phyloP scores from a whole-genome alignment of 768 basidiomycete species.

The Amylocystis lapponica region DNA sequence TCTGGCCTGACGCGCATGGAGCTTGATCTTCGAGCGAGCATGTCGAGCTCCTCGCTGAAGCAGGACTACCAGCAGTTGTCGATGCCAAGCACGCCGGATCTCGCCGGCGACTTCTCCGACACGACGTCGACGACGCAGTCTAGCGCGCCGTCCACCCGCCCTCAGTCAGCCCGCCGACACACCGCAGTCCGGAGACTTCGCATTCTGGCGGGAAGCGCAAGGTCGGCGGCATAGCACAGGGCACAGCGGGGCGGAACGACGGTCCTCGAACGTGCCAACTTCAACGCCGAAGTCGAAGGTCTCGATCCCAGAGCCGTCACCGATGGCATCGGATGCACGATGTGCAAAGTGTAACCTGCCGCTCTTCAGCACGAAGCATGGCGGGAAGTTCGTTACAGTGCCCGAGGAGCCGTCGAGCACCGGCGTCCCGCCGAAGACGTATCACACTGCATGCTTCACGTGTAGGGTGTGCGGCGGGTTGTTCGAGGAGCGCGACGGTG shows the following conservation, averaged over 20 bases:
- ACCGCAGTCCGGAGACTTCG: slow-evolving; percentile 4
- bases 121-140: slow-evolving; percentile 38
- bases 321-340: slow-evolving; percentile 33
- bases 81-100: slow-evolving; percentile 50
- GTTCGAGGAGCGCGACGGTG: slow-evolving; percentile 56
- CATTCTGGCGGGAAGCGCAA: slow-evolving; percentile 1
- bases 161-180: slow-evolving; percentile 27
- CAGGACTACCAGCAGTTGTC: slow-evolving; percentile 25
- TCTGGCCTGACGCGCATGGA: slow-evolving; percentile 1
- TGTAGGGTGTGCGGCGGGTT: slow-evolving; percentile 59
- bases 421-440: slow-evolving; percentile 47
- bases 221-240: slow-evolving; percentile 4
- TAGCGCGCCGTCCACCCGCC: slow-evolving; percentile 50
- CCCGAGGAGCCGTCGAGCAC: slow-evolving; percentile 40
- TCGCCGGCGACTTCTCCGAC: slow-evolving; percentile 58
- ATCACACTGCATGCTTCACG: slow-evolving; percentile 73
- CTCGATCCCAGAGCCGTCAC: slow-evolving; percentile 25
- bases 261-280: slow-evolving; percentile 9
- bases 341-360: slow-evolving; percentile 58
- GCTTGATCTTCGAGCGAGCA: slow-evolving; percentile 7
- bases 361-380: slow-evolving; percentile 52
- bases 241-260: background rate
- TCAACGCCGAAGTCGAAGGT: slow-evolving; percentile 22
- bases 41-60: slow-evolving; percentile 5
- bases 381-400: slow-evolving; percentile 67